Conservation (phyloP, 2,329 filamentous ascomycete species). For the Claviceps pusilla region DNA sequence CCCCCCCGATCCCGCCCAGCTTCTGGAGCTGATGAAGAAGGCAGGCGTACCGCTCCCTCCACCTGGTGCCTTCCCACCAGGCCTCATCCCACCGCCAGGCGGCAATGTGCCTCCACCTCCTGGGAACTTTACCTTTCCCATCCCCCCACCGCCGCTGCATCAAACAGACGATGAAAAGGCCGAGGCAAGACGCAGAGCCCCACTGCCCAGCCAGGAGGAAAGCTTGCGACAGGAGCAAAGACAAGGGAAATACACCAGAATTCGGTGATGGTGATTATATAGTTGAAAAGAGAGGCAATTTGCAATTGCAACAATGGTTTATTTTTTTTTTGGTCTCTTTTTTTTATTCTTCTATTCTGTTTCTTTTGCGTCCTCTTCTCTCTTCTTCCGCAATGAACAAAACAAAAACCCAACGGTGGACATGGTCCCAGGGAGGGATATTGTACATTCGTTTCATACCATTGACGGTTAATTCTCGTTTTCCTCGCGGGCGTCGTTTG, state of each 20-base stretch:
- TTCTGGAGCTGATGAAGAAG: conserved; percentile 51
- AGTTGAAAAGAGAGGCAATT: not conserved
- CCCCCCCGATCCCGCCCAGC: conserved; percentile 44
- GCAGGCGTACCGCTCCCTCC: conserved; percentile 48
- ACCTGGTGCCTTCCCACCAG: conserved; percentile 29
- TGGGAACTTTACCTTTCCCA: conserved; percentile 19
- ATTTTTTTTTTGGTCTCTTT: not conserved
- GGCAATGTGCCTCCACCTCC: conserved; percentile 18
- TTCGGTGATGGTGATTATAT: not conserved
- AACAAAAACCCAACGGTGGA: no score
- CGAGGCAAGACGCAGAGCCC: conserved; percentile 40
- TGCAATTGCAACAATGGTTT: not conserved
- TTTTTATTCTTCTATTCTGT: not conserved
- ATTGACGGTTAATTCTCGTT: no score
- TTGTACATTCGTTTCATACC: no score
- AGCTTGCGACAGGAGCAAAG: conserved; percentile 65
- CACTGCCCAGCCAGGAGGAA: conserved; percentile 71
- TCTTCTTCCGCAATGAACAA: no score
- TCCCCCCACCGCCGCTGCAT: conserved; percentile 25
- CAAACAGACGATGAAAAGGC: conserved; percentile 18
- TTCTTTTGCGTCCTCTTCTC: not conserved
- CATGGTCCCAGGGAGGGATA: no score
- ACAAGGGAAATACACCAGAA: conserved; percentile 43
- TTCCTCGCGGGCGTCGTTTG: no score
- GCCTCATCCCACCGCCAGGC: conserved; percentile 27